These are phyloP conservation scores for Geotrichum reessii DNA, from an alignment of 1,139 yeast genomes.

Conservation along the genomic window DNA sequence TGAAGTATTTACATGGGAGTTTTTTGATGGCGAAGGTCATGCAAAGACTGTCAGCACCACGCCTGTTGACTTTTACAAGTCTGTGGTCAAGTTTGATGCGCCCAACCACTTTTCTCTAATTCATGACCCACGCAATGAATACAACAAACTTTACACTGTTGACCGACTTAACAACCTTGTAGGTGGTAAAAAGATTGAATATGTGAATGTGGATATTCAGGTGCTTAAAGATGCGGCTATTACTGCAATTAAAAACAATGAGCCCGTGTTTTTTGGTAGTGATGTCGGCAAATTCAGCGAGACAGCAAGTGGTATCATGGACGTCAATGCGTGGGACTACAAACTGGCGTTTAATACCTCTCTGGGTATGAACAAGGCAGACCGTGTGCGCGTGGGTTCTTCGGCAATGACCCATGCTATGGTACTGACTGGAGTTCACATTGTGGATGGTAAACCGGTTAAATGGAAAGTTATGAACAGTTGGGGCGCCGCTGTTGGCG, in stretches of 20 bases:
- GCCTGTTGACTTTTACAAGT: conserved; percentile 50
- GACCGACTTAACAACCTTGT: conserved; percentile 55
- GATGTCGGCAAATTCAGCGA: conserved; percentile 58
- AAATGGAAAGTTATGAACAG: conserved; percentile 70
- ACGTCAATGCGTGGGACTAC: conserved; percentile 51
- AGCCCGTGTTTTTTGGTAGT: conserved; percentile 66
- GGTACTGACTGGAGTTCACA: conserved; percentile 62
- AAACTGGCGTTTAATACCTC: conserved; percentile 50
- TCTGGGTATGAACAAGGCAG: conserved; percentile 47
- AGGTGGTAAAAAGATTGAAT: conserved; percentile 59
- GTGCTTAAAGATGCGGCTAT: conserved; percentile 52
- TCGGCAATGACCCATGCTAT: conserved; percentile 66
- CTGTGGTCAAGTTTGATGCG: conserved; percentile 45
- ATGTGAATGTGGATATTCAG: conserved; percentile 50
- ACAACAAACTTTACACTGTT: conserved; percentile 53
- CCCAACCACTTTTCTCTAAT: conserved; percentile 50
- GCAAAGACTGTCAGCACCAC: conserved; percentile 44
- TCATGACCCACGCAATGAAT: conserved; percentile 57
- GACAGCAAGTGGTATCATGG: conserved; percentile 48
- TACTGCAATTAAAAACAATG: conserved; percentile 52
- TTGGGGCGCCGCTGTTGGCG: conserved; percentile 59
- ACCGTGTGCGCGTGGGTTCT: conserved; percentile 52
- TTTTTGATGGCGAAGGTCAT: conserved; percentile 50
- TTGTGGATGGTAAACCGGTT: conserved; percentile 46
- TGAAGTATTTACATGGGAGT: conserved; percentile 56